These are phyloP conservation scores for Aspergillus nomiae DNA, from an alignment of 2,329 filamentous ascomycete species.

Conservation along the genomic window DNA sequence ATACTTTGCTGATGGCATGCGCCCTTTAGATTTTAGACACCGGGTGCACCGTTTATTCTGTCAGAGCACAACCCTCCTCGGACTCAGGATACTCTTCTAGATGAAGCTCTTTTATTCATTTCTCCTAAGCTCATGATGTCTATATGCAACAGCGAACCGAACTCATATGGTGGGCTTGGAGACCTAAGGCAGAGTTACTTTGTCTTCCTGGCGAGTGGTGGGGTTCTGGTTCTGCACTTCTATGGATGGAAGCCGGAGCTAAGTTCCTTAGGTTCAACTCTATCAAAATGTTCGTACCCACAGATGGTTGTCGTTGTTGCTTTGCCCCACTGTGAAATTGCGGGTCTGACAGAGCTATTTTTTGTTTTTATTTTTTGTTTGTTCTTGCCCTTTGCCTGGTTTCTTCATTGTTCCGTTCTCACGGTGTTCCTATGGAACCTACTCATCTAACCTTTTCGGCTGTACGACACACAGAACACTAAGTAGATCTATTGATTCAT, in stretches of 20 bases:
- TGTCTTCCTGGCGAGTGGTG: background rate
- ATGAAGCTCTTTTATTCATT: too few relatives aligned
- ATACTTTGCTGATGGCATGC: too few relatives aligned
- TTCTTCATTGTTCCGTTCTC: background rate
- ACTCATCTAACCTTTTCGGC: background rate
- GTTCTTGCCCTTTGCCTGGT: background rate
- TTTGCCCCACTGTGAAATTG: background rate
- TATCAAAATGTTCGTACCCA: background rate
- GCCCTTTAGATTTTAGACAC: too few relatives aligned
- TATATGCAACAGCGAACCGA: too few relatives aligned
- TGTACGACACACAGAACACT: background rate
- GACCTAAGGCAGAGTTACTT: background rate
- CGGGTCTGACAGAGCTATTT: background rate
- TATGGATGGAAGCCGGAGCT: background rate
- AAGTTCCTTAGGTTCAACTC: slow-evolving; percentile 1
- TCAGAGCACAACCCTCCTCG: too few relatives aligned
- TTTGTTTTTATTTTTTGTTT: background rate
- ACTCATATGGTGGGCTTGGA: too few relatives aligned
- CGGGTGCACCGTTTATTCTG: too few relatives aligned
- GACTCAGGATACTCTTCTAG: too few relatives aligned
- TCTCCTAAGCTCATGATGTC: too few relatives aligned
- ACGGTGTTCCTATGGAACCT: background rate
- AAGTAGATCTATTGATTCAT: background rate
- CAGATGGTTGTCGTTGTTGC: background rate
- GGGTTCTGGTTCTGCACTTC: background rate